Evolutionary conservation across 2,329 filamentous ascomycete genomes (phyloP).

Genomic region (Trichophyton simii): DNA sequence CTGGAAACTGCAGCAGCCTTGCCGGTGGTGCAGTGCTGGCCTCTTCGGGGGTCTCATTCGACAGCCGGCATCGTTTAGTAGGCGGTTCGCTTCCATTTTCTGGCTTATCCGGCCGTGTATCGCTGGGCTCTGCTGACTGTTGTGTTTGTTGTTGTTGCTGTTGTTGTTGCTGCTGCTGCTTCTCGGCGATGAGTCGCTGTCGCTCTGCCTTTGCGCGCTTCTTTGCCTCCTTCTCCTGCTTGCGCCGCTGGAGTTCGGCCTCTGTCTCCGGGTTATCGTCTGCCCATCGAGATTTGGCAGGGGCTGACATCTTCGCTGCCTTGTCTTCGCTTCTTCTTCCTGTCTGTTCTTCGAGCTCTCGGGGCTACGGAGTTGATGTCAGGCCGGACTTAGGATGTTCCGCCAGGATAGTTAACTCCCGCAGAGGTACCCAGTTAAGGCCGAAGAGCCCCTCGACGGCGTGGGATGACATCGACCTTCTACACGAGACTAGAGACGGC

Average conservation of each 20-base stretch:
- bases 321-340: background rate
- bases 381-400: background rate
- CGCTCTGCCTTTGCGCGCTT: conserved; percentile 73
- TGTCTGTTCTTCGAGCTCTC: background rate
- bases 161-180: conserved; percentile 31
- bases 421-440: background rate
- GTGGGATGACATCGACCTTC: no score
- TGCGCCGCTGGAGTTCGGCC: conserved; percentile 53
- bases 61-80: conserved; percentile 50
- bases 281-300: conserved; percentile 71
- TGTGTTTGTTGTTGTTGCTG: conserved; percentile 16
- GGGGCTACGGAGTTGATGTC: background rate
- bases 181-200: conserved; percentile 50
- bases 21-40: conserved; percentile 25
- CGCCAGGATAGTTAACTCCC: background rate
- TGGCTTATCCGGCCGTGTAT: conserved; percentile 9
- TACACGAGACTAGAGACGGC: no score
- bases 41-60: conserved; percentile 31
- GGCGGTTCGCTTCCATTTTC: conserved; percentile 28
- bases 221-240: conserved; percentile 79
- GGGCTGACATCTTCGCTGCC: conserved; percentile 42
- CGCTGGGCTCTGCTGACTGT: conserved; percentile 17
- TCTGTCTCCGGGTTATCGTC: conserved; percentile 69
- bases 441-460: background rate
- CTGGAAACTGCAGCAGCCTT: conserved; percentile 59